phyloP scores from a whole-genome alignment of 106 monocot species.

The Allium cepa region DNA sequence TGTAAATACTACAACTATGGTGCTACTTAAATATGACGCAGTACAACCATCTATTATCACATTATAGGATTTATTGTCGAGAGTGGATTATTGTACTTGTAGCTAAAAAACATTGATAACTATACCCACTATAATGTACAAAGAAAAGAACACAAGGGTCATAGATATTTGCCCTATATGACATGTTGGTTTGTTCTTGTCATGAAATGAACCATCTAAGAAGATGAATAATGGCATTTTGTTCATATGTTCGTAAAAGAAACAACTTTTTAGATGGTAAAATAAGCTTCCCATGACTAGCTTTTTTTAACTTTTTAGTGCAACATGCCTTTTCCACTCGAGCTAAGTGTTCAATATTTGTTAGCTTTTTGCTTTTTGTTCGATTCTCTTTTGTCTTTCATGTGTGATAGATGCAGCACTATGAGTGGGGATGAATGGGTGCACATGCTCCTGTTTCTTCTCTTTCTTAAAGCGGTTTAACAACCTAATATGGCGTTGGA shows the following conservation, averaged over 20 bases:
- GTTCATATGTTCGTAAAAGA: background rate
- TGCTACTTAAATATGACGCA: too few relatives aligned
- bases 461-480: background rate
- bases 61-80: too few relatives aligned
- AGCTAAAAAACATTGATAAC: too few relatives aligned
- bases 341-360: background rate
- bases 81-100: too few relatives aligned
- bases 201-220: background rate
- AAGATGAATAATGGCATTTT: background rate
- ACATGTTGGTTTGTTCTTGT: background rate
- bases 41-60: too few relatives aligned
- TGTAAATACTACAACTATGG: too few relatives aligned
- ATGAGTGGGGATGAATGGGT: slow-evolving; percentile 6
- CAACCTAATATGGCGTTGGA: background rate
- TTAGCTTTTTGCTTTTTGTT: slow-evolving; percentile 2
- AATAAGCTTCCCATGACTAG: background rate
- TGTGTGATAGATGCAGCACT: slow-evolving; percentile 6
- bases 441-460: slow-evolving; percentile 5
- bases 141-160: too few relatives aligned
- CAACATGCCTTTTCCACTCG: slow-evolving; percentile 1
- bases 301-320: background rate
- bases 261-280: background rate
- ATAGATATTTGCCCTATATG: too few relatives aligned
- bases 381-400: slow-evolving; percentile 8
- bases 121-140: too few relatives aligned